A percentile compares a stretch with the other conserved stretches of the same genome.
Evolutionary conservation across 441 rosid species (phyloP).

Genomic region (Syzygium syzygioides): DNA sequence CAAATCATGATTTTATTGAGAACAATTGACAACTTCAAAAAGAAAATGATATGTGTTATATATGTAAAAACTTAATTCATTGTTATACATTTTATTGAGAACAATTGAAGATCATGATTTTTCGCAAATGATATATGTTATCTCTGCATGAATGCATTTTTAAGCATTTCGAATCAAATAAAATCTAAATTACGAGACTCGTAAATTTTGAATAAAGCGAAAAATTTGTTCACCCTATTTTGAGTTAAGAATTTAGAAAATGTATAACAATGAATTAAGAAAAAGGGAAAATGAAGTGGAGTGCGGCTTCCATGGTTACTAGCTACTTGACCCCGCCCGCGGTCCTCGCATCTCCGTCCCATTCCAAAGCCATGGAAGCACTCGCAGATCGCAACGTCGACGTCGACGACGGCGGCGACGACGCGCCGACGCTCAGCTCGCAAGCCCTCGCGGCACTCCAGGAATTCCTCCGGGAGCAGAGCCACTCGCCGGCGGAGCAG

Average conservation of each 20-base stretch:
- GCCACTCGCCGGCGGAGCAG: constrained; percentile 10
- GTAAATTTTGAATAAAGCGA: neutral
- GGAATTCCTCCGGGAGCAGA: constrained; percentile 67
- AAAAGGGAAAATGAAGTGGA: neutral
- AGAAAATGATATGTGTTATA: neutral
- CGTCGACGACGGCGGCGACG: constrained; percentile 23
- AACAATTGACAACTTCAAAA: neutral
- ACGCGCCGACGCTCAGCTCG: constrained; percentile 57
- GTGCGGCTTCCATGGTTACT: too few relatives aligned
- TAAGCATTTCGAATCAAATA: neutral
- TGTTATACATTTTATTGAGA: too few relatives aligned
- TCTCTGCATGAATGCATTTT: neutral
- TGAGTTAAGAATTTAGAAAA: neutral
- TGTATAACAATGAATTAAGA: neutral
- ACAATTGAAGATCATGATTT: too few relatives aligned
- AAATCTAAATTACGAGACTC: neutral
- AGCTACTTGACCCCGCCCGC: neutral
- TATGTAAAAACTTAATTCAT: too few relatives aligned
- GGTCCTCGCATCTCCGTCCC: neutral
- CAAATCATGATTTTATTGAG: neutral
- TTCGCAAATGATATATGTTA: neutral
- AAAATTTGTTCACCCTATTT: neutral
- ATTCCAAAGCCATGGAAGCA: neutral
- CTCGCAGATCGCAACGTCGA: neutral
- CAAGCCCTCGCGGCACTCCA: constrained; percentile 72